Evolutionary conservation across 805 yeast species (phyloP).

Genomic region (Torulaspora microellipsoides): DNA sequence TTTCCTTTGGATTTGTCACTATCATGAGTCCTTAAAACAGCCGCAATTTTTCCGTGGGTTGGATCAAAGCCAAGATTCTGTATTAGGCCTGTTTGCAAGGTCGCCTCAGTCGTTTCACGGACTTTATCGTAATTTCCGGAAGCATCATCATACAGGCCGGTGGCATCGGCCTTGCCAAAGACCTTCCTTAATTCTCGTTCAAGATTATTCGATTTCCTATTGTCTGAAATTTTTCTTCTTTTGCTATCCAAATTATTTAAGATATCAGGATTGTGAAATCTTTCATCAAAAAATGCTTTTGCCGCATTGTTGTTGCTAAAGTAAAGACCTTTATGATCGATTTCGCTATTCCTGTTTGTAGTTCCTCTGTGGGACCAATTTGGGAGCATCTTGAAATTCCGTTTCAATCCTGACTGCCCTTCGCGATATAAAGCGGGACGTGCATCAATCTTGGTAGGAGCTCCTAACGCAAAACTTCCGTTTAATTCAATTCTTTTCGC

Average conservation of each 20-base stretch:
- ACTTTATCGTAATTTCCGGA: constrained; percentile 22
- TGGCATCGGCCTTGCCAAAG: constrained; percentile 4
- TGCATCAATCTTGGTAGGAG: constrained; percentile 47
- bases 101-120: constrained; percentile 33
- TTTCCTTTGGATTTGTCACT: constrained; percentile 5
- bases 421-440: constrained; percentile 42
- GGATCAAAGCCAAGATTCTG: constrained; percentile 52
- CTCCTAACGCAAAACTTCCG: constrained; percentile 50
- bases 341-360: constrained; percentile 25
- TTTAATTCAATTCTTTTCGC: constrained; percentile 75
- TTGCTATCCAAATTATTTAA: constrained; percentile 37
- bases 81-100: constrained; percentile 40
- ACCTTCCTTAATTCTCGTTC: constrained; percentile 30
- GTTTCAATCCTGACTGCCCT: constrained; percentile 1
- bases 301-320: constrained; percentile 43
- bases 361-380: constrained; percentile 2
- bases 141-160: constrained; percentile 14
- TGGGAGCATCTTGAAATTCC: constrained; percentile 10
- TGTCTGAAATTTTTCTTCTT: constrained; percentile 39
- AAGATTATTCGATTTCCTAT: constrained; percentile 29
- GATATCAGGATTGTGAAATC: constrained; percentile 45
- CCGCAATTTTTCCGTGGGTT: constrained; percentile 32
- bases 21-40: constrained; percentile 14
- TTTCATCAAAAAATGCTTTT: constrained; percentile 48
- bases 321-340: constrained; percentile 23